Conservation (phyloP, 805 yeast species). For the Wickerhamiella qilinensis region DNA sequence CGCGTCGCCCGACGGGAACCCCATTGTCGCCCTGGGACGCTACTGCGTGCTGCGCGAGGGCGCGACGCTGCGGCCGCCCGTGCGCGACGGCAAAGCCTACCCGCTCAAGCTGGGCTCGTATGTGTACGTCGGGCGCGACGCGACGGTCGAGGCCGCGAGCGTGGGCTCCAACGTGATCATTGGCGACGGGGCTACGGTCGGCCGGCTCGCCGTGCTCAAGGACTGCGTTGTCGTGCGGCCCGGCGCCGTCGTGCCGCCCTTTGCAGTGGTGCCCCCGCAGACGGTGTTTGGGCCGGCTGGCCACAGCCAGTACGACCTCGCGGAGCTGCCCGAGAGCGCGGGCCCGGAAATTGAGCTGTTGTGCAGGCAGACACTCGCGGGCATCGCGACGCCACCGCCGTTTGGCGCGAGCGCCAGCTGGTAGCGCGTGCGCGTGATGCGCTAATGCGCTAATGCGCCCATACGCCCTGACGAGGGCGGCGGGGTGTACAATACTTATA, state of each 20-base stretch:
- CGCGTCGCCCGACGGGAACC: constrained; percentile 17
- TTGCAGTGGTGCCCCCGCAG: constrained; percentile 23
- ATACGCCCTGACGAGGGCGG: too few species aligned
- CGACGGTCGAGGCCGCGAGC: constrained; percentile 22
- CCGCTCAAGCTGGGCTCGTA: constrained; percentile 25
- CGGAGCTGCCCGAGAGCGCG: constrained; percentile 20
- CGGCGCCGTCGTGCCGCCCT: constrained; percentile 20
- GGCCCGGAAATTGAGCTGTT: constrained; percentile 18
- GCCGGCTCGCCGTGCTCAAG: constrained; percentile 22
- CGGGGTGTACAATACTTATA: too few species aligned
- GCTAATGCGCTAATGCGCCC: too few species aligned
- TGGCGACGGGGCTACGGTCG: constrained; percentile 22
- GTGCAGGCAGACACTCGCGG: constrained; percentile 18
- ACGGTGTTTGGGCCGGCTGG: constrained; percentile 16
- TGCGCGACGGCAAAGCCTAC: constrained; percentile 13
- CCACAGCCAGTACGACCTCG: constrained; percentile 14
- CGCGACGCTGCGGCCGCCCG: constrained; percentile 21
- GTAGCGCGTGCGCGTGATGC: too few species aligned
- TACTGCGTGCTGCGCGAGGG: constrained; percentile 17
- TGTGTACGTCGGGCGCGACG: constrained; percentile 22
- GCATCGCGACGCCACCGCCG: constrained; percentile 11
- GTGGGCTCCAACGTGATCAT: constrained; percentile 25
- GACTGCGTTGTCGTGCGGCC: constrained; percentile 24
- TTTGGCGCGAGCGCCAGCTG: too few species aligned
- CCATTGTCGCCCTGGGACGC: constrained; percentile 24